Conservation (phyloP, 208 protist genomes). For the Acanthamoeba lenticulata region DNA sequence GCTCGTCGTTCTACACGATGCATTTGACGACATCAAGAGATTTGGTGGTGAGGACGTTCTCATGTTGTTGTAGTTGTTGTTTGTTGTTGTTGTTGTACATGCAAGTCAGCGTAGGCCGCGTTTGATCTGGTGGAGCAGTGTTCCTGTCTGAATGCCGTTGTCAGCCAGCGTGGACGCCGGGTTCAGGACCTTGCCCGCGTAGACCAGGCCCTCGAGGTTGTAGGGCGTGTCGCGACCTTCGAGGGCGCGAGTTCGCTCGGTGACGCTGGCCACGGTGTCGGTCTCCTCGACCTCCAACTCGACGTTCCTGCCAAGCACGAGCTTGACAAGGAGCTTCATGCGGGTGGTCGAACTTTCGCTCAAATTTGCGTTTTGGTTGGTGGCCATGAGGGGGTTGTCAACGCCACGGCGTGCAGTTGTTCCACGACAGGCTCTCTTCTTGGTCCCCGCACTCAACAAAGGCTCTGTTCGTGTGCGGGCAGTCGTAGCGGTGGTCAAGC, state of each 20-base stretch:
- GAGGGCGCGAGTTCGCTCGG: not conserved
- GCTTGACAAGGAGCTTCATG: too few relatives aligned
- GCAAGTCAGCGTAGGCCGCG: not conserved
- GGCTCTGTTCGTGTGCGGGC: too few relatives aligned
- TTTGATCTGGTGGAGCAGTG: not conserved
- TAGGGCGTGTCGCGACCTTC: not conserved
- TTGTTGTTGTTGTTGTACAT: too few relatives aligned
- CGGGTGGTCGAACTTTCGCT: too few relatives aligned
- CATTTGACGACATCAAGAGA: not conserved
- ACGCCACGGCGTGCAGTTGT: too few relatives aligned
- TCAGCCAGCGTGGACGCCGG: not conserved
- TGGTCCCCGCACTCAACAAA: too few relatives aligned
- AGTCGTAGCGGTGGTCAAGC: too few relatives aligned
- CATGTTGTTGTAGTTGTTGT: too few relatives aligned
- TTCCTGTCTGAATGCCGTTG: not conserved
- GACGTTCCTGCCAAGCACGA: too few relatives aligned
- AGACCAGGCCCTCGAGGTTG: not conserved
- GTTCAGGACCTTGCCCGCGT: not conserved
- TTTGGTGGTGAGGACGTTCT: not conserved
- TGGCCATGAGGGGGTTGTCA: too few relatives aligned
- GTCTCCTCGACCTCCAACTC: not conserved
- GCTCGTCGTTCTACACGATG: not conserved
- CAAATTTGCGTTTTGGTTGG: too few relatives aligned
- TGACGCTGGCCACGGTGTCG: not conserved
- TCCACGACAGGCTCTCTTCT: too few relatives aligned